Evolutionary conservation across 1,139 yeast genomes (phyloP).

Genomic region (Suhomyces coccinellae): DNA sequence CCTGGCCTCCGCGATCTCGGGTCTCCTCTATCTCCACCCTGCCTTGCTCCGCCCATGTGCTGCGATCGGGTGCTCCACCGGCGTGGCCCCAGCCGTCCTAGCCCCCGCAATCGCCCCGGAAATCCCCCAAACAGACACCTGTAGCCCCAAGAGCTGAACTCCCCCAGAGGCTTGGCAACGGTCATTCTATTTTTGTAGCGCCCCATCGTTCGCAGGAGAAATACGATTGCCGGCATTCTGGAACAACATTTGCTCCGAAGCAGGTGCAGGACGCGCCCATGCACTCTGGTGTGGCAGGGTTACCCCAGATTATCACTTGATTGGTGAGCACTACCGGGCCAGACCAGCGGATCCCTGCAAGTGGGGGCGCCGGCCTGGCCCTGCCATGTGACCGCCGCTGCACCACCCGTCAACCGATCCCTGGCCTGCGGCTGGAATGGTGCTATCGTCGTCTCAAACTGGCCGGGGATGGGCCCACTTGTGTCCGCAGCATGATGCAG

Average conservation of each 20-base stretch:
- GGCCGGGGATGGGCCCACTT: too few relatives aligned
- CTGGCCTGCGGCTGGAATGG: too few relatives aligned
- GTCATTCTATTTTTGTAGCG: background rate
- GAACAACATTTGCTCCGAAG: background rate
- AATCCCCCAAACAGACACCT: background rate
- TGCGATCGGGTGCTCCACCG: background rate
- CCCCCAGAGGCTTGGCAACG: background rate
- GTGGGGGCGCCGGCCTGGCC: too few relatives aligned
- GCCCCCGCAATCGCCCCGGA: background rate
- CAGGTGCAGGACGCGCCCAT: background rate
- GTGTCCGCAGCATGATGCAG: too few relatives aligned
- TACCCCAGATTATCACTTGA: background rate
- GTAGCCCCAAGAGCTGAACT: background rate
- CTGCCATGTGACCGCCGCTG: too few relatives aligned
- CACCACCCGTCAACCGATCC: too few relatives aligned
- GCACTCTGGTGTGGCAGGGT: background rate
- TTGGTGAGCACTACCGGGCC: too few relatives aligned
- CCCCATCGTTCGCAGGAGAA: background rate
- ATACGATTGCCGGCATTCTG: background rate
- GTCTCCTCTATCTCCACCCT: too few relatives aligned
- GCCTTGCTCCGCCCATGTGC: background rate
- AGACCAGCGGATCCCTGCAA: too few relatives aligned
- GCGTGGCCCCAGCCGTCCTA: background rate
- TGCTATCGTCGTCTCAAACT: too few relatives aligned
- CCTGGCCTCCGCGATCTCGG: too few relatives aligned